Base-by-base conservation (phyloP, 2,329 filamentous ascomycete species). In the Penicillium sp. region DNA sequence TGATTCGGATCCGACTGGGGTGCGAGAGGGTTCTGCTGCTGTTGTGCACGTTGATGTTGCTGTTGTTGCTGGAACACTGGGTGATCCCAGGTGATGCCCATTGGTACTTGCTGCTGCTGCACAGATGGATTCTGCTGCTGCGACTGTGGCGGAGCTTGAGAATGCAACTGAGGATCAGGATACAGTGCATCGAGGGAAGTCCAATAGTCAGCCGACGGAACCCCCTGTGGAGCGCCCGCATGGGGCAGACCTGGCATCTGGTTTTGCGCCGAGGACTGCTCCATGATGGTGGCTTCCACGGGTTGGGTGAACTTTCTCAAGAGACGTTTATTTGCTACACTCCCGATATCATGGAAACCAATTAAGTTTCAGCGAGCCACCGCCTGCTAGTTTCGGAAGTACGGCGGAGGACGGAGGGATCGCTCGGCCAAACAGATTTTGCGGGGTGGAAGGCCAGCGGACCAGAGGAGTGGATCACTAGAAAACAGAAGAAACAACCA, bases 181-280 rank as follows among this genome's bases (percentile, higher is more conserved):
- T 75, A 78, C 39, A 77, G 55, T 6, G 70, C 52, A 49, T 75
- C 75, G 50, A 77, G 66, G 14, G 60, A 67, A 56, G 66, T 68
- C 76, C 76, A 78, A 60, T 73, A 78, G n/a, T 76, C 75, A 10
- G 70, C 54, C 18, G 69, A 64, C 16, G 76, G 62, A 22, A 67
- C 62, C 35, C 60, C 62, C 24, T 70, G 62, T 37, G 67, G 62
- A 59, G 71, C 69, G 53, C 70, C 55, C 31, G 64, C 63, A 62
- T 68, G 66, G 31, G 68, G 66, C 59, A 73, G 54, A 43, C 71
- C 69, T 50, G 70, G 68, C 61, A 73, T 65, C 35, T 69, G 60
- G 54, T 68, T 70, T 47, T 71, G 68, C 33, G 69, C 61, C 41
- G 72, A 64, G 18, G 68, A 68, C 63, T 71, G 73, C 63, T 77